These are phyloP conservation scores for Penicillium herquei DNA, from an alignment of 495 filamentous ascomycete genomes.

Conservation along the genomic window DNA sequence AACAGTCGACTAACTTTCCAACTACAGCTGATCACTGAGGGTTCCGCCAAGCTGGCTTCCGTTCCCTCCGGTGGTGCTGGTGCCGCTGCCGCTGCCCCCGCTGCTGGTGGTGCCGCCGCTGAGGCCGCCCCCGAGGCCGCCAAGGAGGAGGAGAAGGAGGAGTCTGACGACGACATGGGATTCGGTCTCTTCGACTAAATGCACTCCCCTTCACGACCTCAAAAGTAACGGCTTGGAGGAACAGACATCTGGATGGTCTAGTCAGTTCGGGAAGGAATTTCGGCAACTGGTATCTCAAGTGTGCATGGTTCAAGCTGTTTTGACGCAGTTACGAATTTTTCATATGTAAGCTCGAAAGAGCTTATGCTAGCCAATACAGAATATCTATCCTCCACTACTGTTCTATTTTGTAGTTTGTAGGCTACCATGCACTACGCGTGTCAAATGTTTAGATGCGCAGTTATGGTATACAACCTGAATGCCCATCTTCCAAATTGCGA, in stretches of 20 bases:
- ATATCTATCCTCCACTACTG: constrained; percentile 33
- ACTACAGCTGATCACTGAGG: constrained; percentile 83
- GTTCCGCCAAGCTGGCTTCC: constrained; percentile 91
- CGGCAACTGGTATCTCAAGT: constrained; percentile 32
- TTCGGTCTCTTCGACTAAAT: constrained; percentile 98
- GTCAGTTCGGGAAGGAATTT: constrained; percentile 33
- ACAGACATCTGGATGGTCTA: constrained; percentile 37
- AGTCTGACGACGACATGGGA: constrained; percentile 99
- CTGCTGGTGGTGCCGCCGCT: constrained; percentile 64
- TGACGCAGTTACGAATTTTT: constrained; percentile 45
- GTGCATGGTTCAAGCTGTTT: constrained; percentile 37
- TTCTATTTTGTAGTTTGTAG: constrained; percentile 14
- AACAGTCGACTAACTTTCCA: constrained; percentile 18
- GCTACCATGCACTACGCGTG: not conserved
- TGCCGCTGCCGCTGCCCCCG: constrained; percentile 60
- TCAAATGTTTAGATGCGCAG: too few relatives aligned
- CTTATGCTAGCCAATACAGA: constrained; percentile 47
- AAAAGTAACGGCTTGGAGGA: constrained; percentile 34
- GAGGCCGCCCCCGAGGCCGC: constrained; percentile 69
- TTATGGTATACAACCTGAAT: too few relatives aligned
- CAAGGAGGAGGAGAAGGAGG: constrained; percentile 76
- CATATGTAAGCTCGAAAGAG: constrained; percentile 39
- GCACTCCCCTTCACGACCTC: constrained; percentile 20
- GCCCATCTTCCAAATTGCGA: too few relatives aligned
- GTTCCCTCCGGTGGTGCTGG: constrained; percentile 90